Base-by-base conservation (phyloP, 2,329 filamentous ascomycete species). In the Furcasterigmium sp. region DNA sequence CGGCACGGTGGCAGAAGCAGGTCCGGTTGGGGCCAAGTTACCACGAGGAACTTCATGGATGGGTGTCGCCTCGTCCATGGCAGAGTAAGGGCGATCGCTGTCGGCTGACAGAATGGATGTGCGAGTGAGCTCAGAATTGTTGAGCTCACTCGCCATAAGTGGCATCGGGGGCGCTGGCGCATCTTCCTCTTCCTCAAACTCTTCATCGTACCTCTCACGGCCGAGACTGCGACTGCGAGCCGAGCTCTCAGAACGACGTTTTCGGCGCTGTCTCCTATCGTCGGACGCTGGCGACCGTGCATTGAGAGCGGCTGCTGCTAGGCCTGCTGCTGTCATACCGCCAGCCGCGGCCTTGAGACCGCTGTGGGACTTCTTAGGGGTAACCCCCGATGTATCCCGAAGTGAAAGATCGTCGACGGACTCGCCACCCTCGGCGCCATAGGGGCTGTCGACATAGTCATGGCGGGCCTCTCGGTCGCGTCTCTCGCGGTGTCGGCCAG, bases 31-130 rank as follows among this genome's bases (percentile, higher is more conserved):
- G 3, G 86, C 87, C 19, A 77, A 63, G 46, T 48, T 45, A 5
- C 78, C 81, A 45, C 81, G 75, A 26, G 76, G 60, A n/a, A 87
- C 73, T 50, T 88, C 80, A 30, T 76, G 76, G 37, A 84, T 63
- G 11, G 82, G 81, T 2, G 72, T 75, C 55, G 65, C 72, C 64
- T 77, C 78, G 54, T 76, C 82, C 55, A 74, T 84, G 18, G 83
- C 80, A 15, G 85, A 87, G 37, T 77, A 74, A 14, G 87, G 84
- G 41, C 82, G 72, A 50, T 88, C 87, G 0, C 87, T 87, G 21
- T 86, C 82, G 23, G 87, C 86, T 5, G 91, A 93, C 15, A 93
- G 67, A 42, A 97, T 87, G 0, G 91, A 96, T 14, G 85, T 85
- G 53, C 91, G 78, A 1, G 91, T 97, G 43, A 96, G 65, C 41